Evolutionary conservation across 768 basidiomycete genomes (phyloP), one percentile per base, ranked within the genome.

Genomic region (Cyathus striatus): DNA sequence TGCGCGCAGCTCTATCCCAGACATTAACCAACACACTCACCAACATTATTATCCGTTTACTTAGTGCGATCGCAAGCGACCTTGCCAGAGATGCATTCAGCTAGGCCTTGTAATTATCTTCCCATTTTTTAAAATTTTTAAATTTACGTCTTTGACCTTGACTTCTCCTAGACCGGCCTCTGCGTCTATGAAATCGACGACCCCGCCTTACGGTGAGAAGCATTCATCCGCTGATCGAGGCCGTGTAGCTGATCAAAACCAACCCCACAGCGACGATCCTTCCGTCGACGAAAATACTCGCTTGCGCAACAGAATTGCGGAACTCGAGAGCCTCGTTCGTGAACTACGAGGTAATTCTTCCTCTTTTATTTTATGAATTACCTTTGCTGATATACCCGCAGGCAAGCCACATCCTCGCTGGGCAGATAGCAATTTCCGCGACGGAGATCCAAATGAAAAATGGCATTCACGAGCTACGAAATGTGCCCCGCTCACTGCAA

Each of bases 181-280:
- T 95, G 92, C 60, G 90, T 95, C 1, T 95, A 95, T 52, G 92
- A 95, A 58, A 87, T 94, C 49, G 92, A 94, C 59, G 91, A 91
- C 63, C 88, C 88, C 12, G 82, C 85, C 7, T 65, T 86, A 26
- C 75, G 86, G 89, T 87, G 50, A 44, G 42, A 23, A 32, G 24
- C 13, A 10, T 3, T 40, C 22, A 18, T 14, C n/a, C n/a, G 36
- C 16, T 12, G 13, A 22, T 39, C 20, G 38, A 14, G 20, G 13
- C 16, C 13, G 17, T 32, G 30, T 16, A 13, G 30, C 12, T 32
- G 30, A 16, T 16, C 13, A 13, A 32, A 32, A 13, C 17, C 30
- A 32, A 32, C 12, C 17, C 17, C 3, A 13, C 61, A 90, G 89
- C 61, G 88, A 91, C 58, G 90, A 93, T 64, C 90, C 90, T 9